phyloP scores from a whole-genome alignment of 2,329 filamentous ascomycete genomes.

The Paraconiothyrium brasiliense region DNA sequence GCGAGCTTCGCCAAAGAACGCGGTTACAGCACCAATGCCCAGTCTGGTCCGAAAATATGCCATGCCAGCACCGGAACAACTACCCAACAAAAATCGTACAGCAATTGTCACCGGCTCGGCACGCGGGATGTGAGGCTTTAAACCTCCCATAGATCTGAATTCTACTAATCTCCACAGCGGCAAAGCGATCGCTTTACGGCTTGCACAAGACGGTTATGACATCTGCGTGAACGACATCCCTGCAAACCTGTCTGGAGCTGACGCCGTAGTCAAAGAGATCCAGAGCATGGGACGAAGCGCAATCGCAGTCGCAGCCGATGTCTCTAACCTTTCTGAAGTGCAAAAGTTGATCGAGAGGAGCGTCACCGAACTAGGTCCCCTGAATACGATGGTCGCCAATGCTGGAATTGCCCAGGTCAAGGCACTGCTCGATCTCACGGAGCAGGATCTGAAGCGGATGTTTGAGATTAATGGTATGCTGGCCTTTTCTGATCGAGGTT shows the following conservation, averaged over 20 bases:
- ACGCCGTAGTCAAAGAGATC: constrained; percentile 65
- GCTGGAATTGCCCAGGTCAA: constrained; percentile 70
- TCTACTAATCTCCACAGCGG: constrained; percentile 55
- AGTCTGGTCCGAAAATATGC: constrained; percentile 38
- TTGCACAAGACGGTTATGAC: constrained; percentile 72
- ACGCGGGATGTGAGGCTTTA: constrained; percentile 47
- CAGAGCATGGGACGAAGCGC: constrained; percentile 61
- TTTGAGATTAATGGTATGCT: constrained; percentile 65
- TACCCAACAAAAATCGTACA: constrained; percentile 29
- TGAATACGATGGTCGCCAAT: constrained; percentile 66
- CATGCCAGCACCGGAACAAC: constrained; percentile 26
- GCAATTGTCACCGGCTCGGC: constrained; percentile 52
- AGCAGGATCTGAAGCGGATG: constrained; percentile 67
- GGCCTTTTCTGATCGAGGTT: background rate
- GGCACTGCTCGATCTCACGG: constrained; percentile 63
- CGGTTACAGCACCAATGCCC: constrained; percentile 22
- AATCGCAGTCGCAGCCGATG: constrained; percentile 67
- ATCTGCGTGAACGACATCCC: constrained; percentile 72
- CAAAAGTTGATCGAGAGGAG: constrained; percentile 62
- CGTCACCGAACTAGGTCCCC: constrained; percentile 63
- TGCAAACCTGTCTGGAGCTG: constrained; percentile 61
- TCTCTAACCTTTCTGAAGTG: constrained; percentile 66
- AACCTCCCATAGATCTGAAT: background rate
- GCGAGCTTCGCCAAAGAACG: constrained; percentile 29
- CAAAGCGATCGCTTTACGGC: constrained; percentile 69